Conservation (phyloP, 352 stramenopile genomes). For the Phytophthora pini region DNA sequence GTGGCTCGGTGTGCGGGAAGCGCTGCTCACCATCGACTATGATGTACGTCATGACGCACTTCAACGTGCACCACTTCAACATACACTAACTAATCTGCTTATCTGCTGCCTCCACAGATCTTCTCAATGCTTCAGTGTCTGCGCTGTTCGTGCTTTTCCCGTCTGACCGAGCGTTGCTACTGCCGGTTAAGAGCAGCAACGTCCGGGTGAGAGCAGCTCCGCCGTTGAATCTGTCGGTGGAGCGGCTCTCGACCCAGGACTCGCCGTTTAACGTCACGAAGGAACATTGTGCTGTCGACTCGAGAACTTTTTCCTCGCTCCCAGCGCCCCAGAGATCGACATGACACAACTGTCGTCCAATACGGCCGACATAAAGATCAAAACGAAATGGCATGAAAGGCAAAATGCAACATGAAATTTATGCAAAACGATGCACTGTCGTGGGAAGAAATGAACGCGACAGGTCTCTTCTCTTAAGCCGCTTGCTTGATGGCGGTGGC, state of each 20-base stretch:
- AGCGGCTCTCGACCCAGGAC: too few relatives aligned
- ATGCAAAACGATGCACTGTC: slow-evolving; percentile 8
- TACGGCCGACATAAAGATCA: neutral
- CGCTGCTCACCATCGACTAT: slow-evolving; percentile 17
- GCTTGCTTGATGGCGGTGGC: slow-evolving; percentile 83
- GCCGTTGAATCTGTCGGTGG: too few relatives aligned
- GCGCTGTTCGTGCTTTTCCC: slow-evolving; percentile 67
- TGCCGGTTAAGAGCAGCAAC: slow-evolving; percentile 1
- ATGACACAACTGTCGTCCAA: slow-evolving; percentile 43
- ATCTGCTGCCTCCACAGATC: slow-evolving; percentile 22
- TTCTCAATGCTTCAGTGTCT: slow-evolving; percentile 45
- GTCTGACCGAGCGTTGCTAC: slow-evolving; percentile 33
- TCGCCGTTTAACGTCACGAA: too few relatives aligned
- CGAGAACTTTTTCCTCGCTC: slow-evolving; percentile 56
- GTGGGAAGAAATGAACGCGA: slow-evolving; percentile 21
- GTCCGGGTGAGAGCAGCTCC: too few relatives aligned
- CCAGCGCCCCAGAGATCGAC: slow-evolving; percentile 40
- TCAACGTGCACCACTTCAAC: slow-evolving; percentile 30
- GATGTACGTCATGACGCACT: slow-evolving; percentile 23
- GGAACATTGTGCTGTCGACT: slow-evolving; percentile 55
- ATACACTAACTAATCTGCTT: too few relatives aligned
- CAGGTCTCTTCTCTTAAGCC: slow-evolving; percentile 32
- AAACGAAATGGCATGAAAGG: slow-evolving; percentile 14
- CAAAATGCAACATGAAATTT: slow-evolving; percentile 29
- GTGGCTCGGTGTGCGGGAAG: slow-evolving; percentile 20